These are phyloP conservation scores for Dactylella cylindrospora DNA, from an alignment of 2,329 filamentous ascomycete species.

Conservation along the genomic window DNA sequence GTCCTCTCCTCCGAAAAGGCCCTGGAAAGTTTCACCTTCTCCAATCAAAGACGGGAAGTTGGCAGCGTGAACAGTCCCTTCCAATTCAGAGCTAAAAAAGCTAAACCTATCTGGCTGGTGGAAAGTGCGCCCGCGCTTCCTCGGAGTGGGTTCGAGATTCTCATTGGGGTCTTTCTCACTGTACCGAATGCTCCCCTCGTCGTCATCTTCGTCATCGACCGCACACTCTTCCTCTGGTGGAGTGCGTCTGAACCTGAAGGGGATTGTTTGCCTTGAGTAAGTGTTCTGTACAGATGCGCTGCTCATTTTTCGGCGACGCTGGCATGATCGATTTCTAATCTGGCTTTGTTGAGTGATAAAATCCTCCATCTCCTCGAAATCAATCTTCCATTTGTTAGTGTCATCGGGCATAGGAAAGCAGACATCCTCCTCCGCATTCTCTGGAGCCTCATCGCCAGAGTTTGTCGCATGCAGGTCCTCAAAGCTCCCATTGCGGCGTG, in stretches of 20 bases:
- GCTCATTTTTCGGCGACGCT: slow-evolving; percentile 48
- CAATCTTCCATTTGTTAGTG: slow-evolving; percentile 74
- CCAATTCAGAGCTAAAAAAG: slow-evolving; percentile 93
- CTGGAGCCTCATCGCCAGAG: slow-evolving; percentile 63
- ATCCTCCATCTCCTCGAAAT: slow-evolving; percentile 91
- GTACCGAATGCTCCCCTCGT: slow-evolving; percentile 24
- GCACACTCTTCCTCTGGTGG: slow-evolving; percentile 24
- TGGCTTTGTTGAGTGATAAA: slow-evolving; percentile 67
- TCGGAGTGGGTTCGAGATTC: not conserved
- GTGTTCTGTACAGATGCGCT: slow-evolving; percentile 39
- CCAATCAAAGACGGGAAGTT: slow-evolving; percentile 75
- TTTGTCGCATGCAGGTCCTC: slow-evolving; percentile 59
- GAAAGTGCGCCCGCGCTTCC: slow-evolving; percentile 15
- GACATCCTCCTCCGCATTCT: slow-evolving; percentile 80
- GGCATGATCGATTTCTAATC: slow-evolving; percentile 36
- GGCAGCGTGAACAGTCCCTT: slow-evolving; percentile 87
- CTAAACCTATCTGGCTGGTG: slow-evolving; percentile 74
- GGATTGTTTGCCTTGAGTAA: slow-evolving; percentile 41
- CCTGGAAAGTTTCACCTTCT: slow-evolving; percentile 77
- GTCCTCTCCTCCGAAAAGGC: slow-evolving; percentile 74
- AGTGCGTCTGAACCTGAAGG: slow-evolving; percentile 33
- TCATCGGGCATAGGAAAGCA: slow-evolving; percentile 81
- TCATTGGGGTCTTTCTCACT: slow-evolving; percentile 27
- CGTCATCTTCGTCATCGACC: slow-evolving; percentile 42
- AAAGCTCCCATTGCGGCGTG: slow-evolving; percentile 46